These are phyloP conservation scores for Kuraishia molischiana DNA, from an alignment of 805 yeast species.

Conservation along the genomic window DNA sequence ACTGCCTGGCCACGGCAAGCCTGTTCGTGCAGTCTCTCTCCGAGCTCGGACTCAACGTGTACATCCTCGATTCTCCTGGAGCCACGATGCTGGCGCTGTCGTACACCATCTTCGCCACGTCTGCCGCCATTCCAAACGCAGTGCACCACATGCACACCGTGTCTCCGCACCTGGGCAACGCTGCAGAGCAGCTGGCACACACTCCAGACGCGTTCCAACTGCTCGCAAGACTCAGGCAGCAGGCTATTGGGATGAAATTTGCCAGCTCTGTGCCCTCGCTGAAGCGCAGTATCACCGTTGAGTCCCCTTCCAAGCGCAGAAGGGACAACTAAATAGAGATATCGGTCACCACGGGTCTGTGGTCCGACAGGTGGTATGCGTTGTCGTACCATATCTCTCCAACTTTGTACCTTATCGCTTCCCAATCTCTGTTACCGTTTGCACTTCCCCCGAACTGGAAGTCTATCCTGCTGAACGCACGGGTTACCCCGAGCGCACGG, in stretches of 20 bases:
- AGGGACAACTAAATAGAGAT: not conserved
- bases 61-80: not conserved
- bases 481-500: conserved; percentile 11
- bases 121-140: not conserved
- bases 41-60: not conserved
- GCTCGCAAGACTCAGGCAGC: not conserved
- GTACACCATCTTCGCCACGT: not conserved
- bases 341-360: conserved; percentile 32
- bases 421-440: conserved; percentile 8
- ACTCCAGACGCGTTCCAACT: not conserved
- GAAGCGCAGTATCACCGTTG: no score
- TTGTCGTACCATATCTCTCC: conserved; percentile 26
- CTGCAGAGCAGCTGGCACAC: not conserved
- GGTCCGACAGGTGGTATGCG: conserved; percentile 32
- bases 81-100: not conserved
- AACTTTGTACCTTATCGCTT: conserved; percentile 18
- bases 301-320: not conserved
- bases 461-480: conserved; percentile 25
- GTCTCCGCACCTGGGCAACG: not conserved
- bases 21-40: not conserved
- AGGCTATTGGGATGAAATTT: not conserved
- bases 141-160: not conserved
- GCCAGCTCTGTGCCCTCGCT: not conserved
- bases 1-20: not conserved
- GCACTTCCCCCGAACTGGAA: conserved; percentile 23